Evolutionary conservation across 306 rosid species (phyloP).

Genomic region (Benincasa hispida): DNA sequence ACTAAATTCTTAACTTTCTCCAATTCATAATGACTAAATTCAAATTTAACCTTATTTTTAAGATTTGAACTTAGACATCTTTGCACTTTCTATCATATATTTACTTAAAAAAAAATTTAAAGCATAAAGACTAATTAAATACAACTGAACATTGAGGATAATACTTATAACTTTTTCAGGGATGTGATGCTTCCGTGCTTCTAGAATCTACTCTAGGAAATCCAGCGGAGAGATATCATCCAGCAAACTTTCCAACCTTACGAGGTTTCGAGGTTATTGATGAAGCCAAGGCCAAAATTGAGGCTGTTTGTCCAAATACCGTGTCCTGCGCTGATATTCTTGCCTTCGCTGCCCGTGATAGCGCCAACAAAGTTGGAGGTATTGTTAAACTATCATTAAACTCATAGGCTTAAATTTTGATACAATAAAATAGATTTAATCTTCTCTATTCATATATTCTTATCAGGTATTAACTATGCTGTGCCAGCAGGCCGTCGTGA

Average conservation of each 20-base stretch:
- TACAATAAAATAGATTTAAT: background rate
- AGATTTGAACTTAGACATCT: no score
- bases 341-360: slow-evolving; percentile 28
- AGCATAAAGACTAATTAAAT: no score
- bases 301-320: slow-evolving; percentile 21
- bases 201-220: slow-evolving; percentile 22
- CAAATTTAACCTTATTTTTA: no score
- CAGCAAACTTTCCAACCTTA: slow-evolving; percentile 22
- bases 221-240: slow-evolving; percentile 20
- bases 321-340: slow-evolving; percentile 31
- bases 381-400: background rate
- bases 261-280: slow-evolving; percentile 26
- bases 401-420: background rate
- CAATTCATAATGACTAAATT: no score
- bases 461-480: slow-evolving; percentile 3
- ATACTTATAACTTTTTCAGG: slow-evolving; percentile 9
- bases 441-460: background rate
- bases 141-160: no score
- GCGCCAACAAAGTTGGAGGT: slow-evolving; percentile 15
- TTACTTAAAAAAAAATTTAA: no score
- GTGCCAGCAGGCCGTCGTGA: slow-evolving; percentile 27
- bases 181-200: slow-evolving; percentile 25
- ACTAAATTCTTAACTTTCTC: no score
- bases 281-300: slow-evolving; percentile 19
- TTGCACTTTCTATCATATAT: no score